These are phyloP conservation scores for Eucalyptus erythrocorys DNA, from an alignment of 345 rosid species.

Conservation along the genomic window DNA sequence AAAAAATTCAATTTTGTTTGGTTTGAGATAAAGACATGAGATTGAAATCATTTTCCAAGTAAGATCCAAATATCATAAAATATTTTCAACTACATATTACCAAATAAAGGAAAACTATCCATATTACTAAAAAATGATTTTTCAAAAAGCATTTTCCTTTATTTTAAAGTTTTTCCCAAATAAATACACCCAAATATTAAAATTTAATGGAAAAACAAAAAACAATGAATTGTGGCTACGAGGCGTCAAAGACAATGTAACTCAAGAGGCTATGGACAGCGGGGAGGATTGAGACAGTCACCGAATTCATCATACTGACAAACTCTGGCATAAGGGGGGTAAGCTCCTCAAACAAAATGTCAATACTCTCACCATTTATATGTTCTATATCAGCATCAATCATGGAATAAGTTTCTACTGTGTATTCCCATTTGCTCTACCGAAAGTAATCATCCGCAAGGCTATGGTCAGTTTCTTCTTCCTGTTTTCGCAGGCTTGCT, in stretches of 20 bases:
- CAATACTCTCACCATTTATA: neutral
- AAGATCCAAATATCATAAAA: too few relatives aligned
- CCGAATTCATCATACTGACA: conserved; percentile 58
- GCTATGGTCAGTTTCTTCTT: neutral
- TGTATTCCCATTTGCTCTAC: neutral
- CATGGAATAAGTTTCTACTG: neutral
- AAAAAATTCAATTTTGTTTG: too few relatives aligned
- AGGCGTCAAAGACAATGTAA: too few relatives aligned
- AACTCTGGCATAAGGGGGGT: conserved; percentile 74
- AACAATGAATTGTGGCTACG: too few relatives aligned
- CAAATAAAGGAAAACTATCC: too few relatives aligned
- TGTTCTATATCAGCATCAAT: neutral
- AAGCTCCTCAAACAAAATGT: neutral
- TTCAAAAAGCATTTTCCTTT: fast-evolving
- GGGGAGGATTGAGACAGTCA: conserved; percentile 19
- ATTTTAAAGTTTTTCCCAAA: too few relatives aligned
- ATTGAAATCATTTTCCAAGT: too few relatives aligned
- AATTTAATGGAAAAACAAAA: too few relatives aligned
- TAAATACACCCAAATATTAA: fast-evolving
- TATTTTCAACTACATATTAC: too few relatives aligned
- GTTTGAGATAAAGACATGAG: too few relatives aligned
- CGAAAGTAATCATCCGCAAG: neutral
- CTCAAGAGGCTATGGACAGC: too few relatives aligned
- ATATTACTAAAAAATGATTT: too few relatives aligned
- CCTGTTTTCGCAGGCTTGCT: neutral